These are phyloP conservation scores for Xylaria sp. DNA, from an alignment of 495 filamentous ascomycete genomes.

Conservation along the genomic window DNA sequence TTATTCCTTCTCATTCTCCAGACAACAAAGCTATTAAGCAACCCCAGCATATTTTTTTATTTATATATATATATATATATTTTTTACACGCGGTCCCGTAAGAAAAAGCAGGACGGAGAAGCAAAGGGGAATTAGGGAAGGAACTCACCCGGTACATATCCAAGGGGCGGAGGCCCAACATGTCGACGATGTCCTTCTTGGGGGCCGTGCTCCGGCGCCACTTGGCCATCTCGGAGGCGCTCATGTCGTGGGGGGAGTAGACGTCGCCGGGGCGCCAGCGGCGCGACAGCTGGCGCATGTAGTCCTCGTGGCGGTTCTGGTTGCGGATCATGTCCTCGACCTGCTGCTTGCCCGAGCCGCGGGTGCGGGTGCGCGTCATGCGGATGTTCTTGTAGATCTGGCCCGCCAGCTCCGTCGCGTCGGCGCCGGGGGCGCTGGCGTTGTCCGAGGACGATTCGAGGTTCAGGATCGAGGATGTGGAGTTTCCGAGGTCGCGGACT, in stretches of 20 bases:
- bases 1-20: no score
- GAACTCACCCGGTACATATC: constrained; percentile 80
- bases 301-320: constrained; percentile 40
- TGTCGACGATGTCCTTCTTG: constrained; percentile 77
- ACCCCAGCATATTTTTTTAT: neutral
- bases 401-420: constrained; percentile 16
- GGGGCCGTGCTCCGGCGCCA: constrained; percentile 50
- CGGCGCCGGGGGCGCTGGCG: neutral
- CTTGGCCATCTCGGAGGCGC: constrained; percentile 73
- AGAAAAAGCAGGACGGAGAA: constrained; percentile 6
- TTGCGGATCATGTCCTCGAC: constrained; percentile 34
- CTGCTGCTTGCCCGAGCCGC: constrained; percentile 18
- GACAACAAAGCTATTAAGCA: neutral
- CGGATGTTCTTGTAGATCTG: constrained; percentile 28
- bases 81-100: neutral
- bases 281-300: constrained; percentile 55
- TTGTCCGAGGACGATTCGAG: constrained; percentile 23
- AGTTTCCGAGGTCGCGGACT: constrained; percentile 18
- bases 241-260: constrained; percentile 90
- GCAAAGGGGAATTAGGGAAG: constrained; percentile 17
- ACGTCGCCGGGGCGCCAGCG: constrained; percentile 79
- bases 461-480: constrained; percentile 27
- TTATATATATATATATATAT: no score
- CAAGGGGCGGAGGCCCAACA: constrained; percentile 79
- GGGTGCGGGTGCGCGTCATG: neutral